Conservation (phyloP, 225 moss, liverwort and hornwort species). For the Thuidium tamariscinum region DNA sequence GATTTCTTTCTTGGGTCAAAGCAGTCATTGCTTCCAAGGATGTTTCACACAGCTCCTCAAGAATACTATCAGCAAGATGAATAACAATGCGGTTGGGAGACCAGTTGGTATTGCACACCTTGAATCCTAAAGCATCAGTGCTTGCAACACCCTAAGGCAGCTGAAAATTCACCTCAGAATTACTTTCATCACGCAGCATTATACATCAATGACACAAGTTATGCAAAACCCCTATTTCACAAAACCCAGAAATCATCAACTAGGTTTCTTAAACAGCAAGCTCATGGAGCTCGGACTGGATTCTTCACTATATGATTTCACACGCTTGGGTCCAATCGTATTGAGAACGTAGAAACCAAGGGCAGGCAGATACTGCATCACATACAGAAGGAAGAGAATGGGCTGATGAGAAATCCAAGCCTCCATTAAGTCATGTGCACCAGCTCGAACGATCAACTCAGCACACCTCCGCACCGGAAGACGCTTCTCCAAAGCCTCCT, state of each 20-base stretch:
- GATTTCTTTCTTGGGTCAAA: neutral
- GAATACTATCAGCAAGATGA: neutral
- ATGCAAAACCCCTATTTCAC: neutral
- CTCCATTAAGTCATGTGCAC: slow-evolving; percentile 51
- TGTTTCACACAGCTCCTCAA: neutral
- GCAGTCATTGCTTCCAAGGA: neutral
- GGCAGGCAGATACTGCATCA: slow-evolving; percentile 39
- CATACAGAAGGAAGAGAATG: slow-evolving; percentile 32
- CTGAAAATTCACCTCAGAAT: neutral
- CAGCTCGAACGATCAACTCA: slow-evolving; percentile 59
- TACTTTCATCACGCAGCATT: neutral
- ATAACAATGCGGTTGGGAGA: neutral
- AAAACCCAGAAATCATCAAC: neutral
- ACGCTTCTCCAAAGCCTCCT: slow-evolving; percentile 23
- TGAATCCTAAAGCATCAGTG: neutral
- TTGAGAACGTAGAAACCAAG: slow-evolving; percentile 25
- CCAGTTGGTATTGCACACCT: neutral
- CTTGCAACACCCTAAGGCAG: neutral
- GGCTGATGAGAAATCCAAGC: slow-evolving; percentile 66
- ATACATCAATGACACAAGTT: neutral
- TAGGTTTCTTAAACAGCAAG: slow-evolving; percentile 6
- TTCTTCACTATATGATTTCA: slow-evolving; percentile 1
- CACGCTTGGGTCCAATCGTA: slow-evolving; percentile 34
- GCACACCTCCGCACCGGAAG: slow-evolving; percentile 44
- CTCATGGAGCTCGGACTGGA: neutral